A percentile compares a stretch with the other conserved stretches of the same genome.
phyloP scores from a whole-genome alignment of 169 alveolate genomes.

The Cryptosporidium sp. region DNA sequence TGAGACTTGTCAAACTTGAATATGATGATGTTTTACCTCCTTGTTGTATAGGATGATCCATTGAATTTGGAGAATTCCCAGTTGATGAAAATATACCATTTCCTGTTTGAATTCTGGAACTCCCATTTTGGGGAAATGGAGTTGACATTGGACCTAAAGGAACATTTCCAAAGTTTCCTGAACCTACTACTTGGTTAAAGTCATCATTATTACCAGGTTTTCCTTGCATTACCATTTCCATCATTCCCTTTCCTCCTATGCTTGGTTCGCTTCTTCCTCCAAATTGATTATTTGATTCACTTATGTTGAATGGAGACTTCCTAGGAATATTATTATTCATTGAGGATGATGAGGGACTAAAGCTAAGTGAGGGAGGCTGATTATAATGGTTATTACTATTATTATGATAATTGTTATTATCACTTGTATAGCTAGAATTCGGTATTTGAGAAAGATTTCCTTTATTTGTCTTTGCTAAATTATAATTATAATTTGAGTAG shows the following conservation, averaged over 20 bases:
- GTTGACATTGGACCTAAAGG: conserved; percentile 44
- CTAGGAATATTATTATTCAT: conserved; percentile 13
- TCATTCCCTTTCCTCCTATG: neutral
- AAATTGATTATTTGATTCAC: neutral
- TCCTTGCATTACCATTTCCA: neutral
- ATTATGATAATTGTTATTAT: no score
- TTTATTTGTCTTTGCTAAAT: neutral
- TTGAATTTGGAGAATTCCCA: neutral
- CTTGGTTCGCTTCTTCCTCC: neutral
- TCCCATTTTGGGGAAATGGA: neutral
- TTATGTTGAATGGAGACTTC: conserved; percentile 33
- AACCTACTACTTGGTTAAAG: neutral
- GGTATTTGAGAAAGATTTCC: neutral
- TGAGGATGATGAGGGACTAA: neutral
- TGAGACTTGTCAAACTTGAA: neutral
- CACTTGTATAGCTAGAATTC: neutral
- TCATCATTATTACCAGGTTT: neutral
- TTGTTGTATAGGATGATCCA: neutral
- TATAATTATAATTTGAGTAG: neutral
- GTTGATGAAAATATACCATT: neutral
- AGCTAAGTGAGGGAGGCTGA: neutral
- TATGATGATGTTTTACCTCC: neutral
- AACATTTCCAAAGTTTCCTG: neutral
- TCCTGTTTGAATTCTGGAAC: neutral
- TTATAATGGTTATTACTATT: no score